These are phyloP conservation scores for Aureobasidium subglaciale DNA, from an alignment of 2,329 filamentous ascomycete genomes.

Conservation along the genomic window DNA sequence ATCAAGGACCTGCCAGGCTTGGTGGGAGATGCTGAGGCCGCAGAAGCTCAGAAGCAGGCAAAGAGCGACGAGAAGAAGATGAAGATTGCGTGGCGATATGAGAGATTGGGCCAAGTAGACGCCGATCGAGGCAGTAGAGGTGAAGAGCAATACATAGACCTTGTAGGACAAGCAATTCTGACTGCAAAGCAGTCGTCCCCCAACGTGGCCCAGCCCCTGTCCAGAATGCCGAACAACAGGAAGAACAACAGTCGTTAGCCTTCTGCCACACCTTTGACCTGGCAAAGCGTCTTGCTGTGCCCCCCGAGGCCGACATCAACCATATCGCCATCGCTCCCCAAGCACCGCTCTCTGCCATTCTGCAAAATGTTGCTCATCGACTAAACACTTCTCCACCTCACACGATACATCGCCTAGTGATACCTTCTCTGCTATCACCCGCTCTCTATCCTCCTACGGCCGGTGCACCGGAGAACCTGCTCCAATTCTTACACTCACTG, in stretches of 20 bases:
- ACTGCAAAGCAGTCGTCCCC: constrained; percentile 15
- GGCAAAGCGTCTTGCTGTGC: constrained; percentile 41
- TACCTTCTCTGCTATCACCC: constrained; percentile 85
- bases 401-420: constrained; percentile 68
- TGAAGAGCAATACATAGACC: constrained; percentile 35
- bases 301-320: constrained; percentile 35
- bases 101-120: constrained; percentile 66
- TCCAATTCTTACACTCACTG: constrained; percentile 75
- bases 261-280: constrained; percentile 49
- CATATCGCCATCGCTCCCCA: constrained; percentile 56
- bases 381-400: constrained; percentile 52
- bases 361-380: constrained; percentile 51
- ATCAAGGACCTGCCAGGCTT: constrained; percentile 74
- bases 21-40: constrained; percentile 38
- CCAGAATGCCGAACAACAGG: constrained; percentile 13
- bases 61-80: constrained; percentile 61
- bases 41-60: constrained; percentile 35
- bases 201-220: constrained; percentile 2
- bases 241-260: constrained; percentile 22
- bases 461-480: constrained; percentile 62
- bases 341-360: constrained; percentile 55
- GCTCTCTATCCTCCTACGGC: constrained; percentile 66
- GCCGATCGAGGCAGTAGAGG: constrained; percentile 47
- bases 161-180: constrained; percentile 2
- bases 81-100: constrained; percentile 99